These are phyloP conservation scores for Draba incana DNA, from an alignment of 345 rosid genomes.

Conservation along the genomic window DNA sequence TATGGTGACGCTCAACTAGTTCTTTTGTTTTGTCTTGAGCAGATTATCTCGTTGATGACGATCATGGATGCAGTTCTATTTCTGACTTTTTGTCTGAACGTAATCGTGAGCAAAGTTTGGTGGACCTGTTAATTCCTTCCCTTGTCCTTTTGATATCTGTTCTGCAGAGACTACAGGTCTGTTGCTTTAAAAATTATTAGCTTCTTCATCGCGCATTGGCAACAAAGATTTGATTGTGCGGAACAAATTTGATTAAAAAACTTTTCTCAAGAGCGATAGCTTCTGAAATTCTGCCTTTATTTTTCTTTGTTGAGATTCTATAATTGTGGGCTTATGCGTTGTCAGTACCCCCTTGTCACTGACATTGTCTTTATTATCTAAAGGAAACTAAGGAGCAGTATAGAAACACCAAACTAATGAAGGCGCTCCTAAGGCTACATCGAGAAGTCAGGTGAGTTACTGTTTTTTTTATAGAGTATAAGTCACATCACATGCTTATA, in stretches of 20 bases:
- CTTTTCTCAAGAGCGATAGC: slow-evolving; percentile 24
- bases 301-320: slow-evolving; percentile 15
- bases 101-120: slow-evolving; percentile 92
- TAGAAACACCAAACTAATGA: slow-evolving; percentile 89
- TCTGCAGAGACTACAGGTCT: slow-evolving; percentile 81
- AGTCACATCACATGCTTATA: slow-evolving; percentile 11
- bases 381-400: slow-evolving; percentile 92
- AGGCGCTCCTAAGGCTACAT: slow-evolving; percentile 81
- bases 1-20: slow-evolving; percentile 33
- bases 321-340: slow-evolving; percentile 7
- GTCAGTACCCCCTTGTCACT: slow-evolving; percentile 22
- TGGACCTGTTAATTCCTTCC: slow-evolving; percentile 84
- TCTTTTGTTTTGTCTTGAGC: slow-evolving; percentile 35
- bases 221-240: slow-evolving; percentile 3
- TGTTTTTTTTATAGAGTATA: slow-evolving; percentile 24
- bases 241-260: not conserved
- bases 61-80: slow-evolving; percentile 91
- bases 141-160: slow-evolving; percentile 74
- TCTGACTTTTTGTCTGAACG: slow-evolving; percentile 94
- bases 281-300: slow-evolving; percentile 9
- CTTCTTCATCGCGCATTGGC: slow-evolving; percentile 20
- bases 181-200: slow-evolving; percentile 32
- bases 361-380: slow-evolving; percentile 32
- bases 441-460: slow-evolving; percentile 82
- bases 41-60: slow-evolving; percentile 99